A percentile compares a stretch with the other conserved stretches of the same genome.
phyloP scores from a whole-genome alignment of 1,284 basidiomycete genomes.

The Tilletia setariae region DNA sequence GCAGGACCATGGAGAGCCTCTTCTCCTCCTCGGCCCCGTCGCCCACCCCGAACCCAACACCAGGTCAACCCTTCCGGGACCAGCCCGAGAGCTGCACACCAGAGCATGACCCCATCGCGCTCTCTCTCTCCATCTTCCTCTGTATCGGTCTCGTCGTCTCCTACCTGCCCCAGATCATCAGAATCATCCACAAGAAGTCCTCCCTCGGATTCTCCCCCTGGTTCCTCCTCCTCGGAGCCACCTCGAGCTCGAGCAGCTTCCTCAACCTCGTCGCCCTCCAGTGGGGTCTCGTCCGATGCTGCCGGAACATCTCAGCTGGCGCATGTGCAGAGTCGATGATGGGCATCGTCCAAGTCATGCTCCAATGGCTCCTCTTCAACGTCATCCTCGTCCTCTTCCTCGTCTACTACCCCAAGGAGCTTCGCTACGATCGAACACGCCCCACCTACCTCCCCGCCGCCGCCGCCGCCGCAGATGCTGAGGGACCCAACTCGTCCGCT shows the following conservation, averaged over 20 bases:
- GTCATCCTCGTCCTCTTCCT: slow-evolving; percentile 83
- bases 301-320: slow-evolving; percentile 62
- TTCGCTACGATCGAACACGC: slow-evolving; percentile 63
- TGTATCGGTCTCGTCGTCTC: slow-evolving; percentile 78
- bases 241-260: slow-evolving; percentile 57
- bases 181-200: slow-evolving; percentile 61
- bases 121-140: slow-evolving; percentile 70
- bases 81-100: slow-evolving; percentile 9
- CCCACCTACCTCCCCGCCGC: background rate
- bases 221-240: slow-evolving; percentile 89
- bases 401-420: slow-evolving; percentile 79
- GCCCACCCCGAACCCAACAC: background rate
- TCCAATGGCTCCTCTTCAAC: slow-evolving; percentile 83
- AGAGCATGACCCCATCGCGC: slow-evolving; percentile 69
- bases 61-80: background rate
- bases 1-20: no score
- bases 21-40: background rate
- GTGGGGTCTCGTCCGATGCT: slow-evolving; percentile 81
- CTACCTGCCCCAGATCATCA: slow-evolving; percentile 82
- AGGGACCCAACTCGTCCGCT: slow-evolving; percentile 21
- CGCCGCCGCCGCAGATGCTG: slow-evolving; percentile 20
- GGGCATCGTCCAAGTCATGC: slow-evolving; percentile 75
- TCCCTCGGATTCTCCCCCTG: slow-evolving; percentile 87
- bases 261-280: slow-evolving; percentile 70
- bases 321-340: slow-evolving; percentile 77